Base-by-base conservation (phyloP, 2,329 filamentous ascomycete genomes). In the Aureobasidium sp. region DNA sequence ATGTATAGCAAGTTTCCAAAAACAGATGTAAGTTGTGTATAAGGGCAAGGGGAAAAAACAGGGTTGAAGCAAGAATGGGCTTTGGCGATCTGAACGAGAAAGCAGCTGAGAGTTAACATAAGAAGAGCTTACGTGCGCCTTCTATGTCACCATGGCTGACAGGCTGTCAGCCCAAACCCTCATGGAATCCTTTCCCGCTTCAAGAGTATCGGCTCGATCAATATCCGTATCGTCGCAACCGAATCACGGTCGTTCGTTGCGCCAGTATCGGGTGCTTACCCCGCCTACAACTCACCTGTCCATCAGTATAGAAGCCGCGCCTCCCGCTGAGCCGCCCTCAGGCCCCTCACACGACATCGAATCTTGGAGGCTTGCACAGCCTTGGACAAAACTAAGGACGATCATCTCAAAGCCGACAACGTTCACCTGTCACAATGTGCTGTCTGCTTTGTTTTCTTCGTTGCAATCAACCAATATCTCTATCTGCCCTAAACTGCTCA, bases 41-140 rank as follows among this genome's bases (percentile, higher is more conserved):
- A 45, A 55, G 25, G 17, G 23, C 21, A 35, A 43, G 40, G 17
- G 23, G 6, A 21, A 29, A 45, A 55, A 55, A 45, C 38, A 53
- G 50, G 50, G 33, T 55, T 31, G 37, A 25, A 31, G 53, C 19
- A 46, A 19, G 21, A 57, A 45, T 13, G 40, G n/a, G 33, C 13
- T n/a, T 21, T 42, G 50, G 29, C 15, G 17, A 21, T 21, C n/a
- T 11, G 35, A 55, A 43, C 10, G 29, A 25, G 19, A 35, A 57
- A 13, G 13, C 27, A 55, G 38, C 53, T 37, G 27, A 45, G 21
- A 43, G 38, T 27, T 45, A 17, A 33, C 9, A 19, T 13, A 17
- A 29, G 27, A 29, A 29, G 53, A 57, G 53, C 53, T 57, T 46
- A 57, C 53, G 35, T 42, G 51, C 51, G 53, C 53, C 53, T 37